Conservation (phyloP, 345 rosid species). For the Gossypium raimondii region DNA sequence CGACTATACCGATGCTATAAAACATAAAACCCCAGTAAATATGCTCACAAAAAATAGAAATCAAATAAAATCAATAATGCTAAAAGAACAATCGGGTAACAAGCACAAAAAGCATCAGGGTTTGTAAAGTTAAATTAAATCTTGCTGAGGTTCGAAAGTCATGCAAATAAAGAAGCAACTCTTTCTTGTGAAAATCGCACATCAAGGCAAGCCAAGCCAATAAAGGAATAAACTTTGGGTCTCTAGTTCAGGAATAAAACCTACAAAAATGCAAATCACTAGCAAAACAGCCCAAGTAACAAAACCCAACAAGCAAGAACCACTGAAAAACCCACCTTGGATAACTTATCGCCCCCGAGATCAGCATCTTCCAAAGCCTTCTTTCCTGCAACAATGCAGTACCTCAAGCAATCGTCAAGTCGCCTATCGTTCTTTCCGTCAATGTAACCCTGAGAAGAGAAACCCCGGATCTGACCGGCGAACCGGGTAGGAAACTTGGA, state of each 20-base stretch:
- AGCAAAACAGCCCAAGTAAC: background rate
- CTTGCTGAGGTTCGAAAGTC: background rate
- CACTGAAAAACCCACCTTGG: slow-evolving; percentile 41
- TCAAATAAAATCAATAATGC: background rate
- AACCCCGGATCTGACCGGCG: slow-evolving; percentile 98
- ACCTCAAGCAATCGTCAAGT: slow-evolving; percentile 93
- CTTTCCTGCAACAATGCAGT: slow-evolving; percentile 96
- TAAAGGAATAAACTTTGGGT: slow-evolving; percentile 5
- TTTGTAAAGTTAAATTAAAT: background rate
- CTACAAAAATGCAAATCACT: background rate
- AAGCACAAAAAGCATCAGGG: background rate
- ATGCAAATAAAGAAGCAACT: background rate
- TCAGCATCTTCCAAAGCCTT: slow-evolving; percentile 86
- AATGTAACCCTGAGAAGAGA: slow-evolving; percentile 69
- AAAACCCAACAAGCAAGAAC: background rate
- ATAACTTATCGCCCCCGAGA: slow-evolving; percentile 71
- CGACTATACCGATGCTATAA: background rate
- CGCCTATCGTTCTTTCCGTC: slow-evolving; percentile 95
- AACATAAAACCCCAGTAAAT: background rate
- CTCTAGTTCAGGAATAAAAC: background rate
- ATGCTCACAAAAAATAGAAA: background rate
- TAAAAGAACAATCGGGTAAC: background rate
- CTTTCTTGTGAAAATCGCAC: background rate
- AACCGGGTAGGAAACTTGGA: slow-evolving; percentile 94
- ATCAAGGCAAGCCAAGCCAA: background rate